Evolutionary conservation across 2,329 filamentous ascomycete species (phyloP), one percentile per base, ranked within the genome.

Genomic region (Fusarium keratoplasticum): DNA sequence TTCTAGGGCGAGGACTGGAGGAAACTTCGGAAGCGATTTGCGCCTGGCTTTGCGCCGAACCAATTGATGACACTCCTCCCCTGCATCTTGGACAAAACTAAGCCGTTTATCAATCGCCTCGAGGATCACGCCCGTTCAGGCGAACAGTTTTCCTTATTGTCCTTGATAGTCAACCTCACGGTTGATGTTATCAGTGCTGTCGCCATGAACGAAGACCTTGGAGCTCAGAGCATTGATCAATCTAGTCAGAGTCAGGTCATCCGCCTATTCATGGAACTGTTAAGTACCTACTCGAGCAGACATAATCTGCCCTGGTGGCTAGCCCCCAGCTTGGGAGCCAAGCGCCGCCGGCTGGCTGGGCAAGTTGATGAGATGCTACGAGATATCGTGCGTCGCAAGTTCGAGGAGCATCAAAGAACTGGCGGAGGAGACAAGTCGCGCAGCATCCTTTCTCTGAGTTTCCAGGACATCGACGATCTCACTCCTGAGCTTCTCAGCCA

Each of bases 391-490:
- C 35, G 22, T 6, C 22, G 57, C n/a, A 59, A 59, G 36, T 59
- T 59, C 20, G 57, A 59, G 5, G 57, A 42, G 25, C 9, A 40
- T 11, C 20, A 40, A 29, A 11, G 2, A 20, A 36, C 6, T 13
- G n/a, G 18, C 3, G 25, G 9, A n/a, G 25, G 18, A 10, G 7
- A 42, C 6, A 59, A 59, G 57, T 29, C 57, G 4, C 57, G 79
- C 81, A 8, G 58, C 60, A 75, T 85, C 7, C 74, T 84, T 22
- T 76, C 77, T 1, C 75, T 85, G 4, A 81, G 79, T 27, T 74
- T 84, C 4, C 77, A 80, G 29, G 80, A 78, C 22, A 72, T 62
- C 3, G 72, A 80, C 2, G 38, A 68, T 1, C 70, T 83, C 29
- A 80, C 78, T n/a, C 67, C 74, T 0, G 69, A 77, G 7, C 60